Percentiles rank a stretch among this genome's conserved stretches.
phyloP scores from a whole-genome alignment of 371 early-diverging fungal species.

The Sporodiniella umbellata region DNA sequence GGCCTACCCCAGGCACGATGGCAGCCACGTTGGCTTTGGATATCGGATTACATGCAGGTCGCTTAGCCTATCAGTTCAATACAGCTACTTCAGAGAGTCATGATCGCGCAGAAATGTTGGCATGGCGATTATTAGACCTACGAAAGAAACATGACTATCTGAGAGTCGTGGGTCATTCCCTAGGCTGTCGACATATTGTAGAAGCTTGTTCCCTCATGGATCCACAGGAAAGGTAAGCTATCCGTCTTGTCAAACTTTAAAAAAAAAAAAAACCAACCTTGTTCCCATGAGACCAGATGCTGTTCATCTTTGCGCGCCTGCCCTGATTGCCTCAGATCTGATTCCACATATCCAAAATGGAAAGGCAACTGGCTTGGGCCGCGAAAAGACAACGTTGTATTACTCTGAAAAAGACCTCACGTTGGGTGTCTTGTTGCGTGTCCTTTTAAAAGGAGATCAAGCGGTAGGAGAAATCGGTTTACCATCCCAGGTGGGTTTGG shows the following conservation, averaged over 20 bases:
- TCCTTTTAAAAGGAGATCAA: slow-evolving; percentile 33
- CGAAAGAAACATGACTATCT: slow-evolving; percentile 37
- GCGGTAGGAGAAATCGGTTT: slow-evolving; percentile 46
- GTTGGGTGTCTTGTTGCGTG: slow-evolving; percentile 36
- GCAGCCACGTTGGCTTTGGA: slow-evolving; percentile 37
- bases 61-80: slow-evolving; percentile 41
- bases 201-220: slow-evolving; percentile 41
- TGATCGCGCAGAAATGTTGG: slow-evolving; percentile 45
- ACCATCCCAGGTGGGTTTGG: slow-evolving; percentile 8
- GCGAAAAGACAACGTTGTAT: slow-evolving; percentile 32
- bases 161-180: slow-evolving; percentile 43
- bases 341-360: slow-evolving; percentile 19
- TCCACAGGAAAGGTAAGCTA: slow-evolving; percentile 36
- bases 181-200: slow-evolving; percentile 49
- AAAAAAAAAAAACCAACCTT: too few species aligned
- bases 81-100: slow-evolving; percentile 34
- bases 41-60: slow-evolving; percentile 36
- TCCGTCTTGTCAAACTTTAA: too few species aligned
- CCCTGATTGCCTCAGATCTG: slow-evolving; percentile 34
- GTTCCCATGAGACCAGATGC: slow-evolving; percentile 36
- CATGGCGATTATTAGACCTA: slow-evolving; percentile 39
- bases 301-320: slow-evolving; percentile 49
- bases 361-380: slow-evolving; percentile 30
- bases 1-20: slow-evolving; percentile 40
- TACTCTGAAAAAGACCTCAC: slow-evolving; percentile 44